Evolutionary conservation across 1,284 basidiomycete species (phyloP).

Genomic region (Microbotryum silenes-acaulis): DNA sequence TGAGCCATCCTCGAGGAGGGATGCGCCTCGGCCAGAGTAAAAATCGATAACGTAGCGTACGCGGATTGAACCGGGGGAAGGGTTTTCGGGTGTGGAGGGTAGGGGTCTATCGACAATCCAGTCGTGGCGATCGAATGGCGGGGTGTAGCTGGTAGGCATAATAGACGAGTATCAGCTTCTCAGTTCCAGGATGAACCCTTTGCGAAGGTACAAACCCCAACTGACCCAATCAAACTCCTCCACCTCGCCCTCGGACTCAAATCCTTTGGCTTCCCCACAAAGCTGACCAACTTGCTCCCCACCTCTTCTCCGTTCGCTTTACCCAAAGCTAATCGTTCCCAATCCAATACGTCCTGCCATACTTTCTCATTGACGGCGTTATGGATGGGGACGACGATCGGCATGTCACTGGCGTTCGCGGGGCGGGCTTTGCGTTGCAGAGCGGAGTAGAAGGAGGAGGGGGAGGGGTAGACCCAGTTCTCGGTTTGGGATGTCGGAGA

Average conservation of each 20-base stretch:
- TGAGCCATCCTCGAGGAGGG: constrained; percentile 31
- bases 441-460: constrained; percentile 91
- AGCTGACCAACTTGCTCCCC: constrained; percentile 64
- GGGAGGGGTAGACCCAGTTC: constrained; percentile 98
- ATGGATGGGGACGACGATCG: constrained; percentile 93
- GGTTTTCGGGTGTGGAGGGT: background rate
- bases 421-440: constrained; percentile 90
- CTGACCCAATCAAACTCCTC: constrained; percentile 78
- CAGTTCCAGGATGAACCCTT: background rate
- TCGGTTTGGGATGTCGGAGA: constrained; percentile 43
- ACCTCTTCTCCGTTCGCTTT: constrained; percentile 56
- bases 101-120: constrained; percentile 78
- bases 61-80: constrained; percentile 57
- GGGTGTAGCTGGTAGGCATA: constrained; percentile 58
- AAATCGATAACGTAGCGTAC: constrained; percentile 97
- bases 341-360: constrained; percentile 81
- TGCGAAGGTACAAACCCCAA: constrained; percentile 24
- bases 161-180: background rate
- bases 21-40: constrained; percentile 70
- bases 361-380: constrained; percentile 98
- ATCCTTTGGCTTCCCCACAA: constrained; percentile 69
- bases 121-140: constrained; percentile 95
- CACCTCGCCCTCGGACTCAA: constrained; percentile 71
- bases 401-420: constrained; percentile 70
- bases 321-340: constrained; percentile 59